Evolutionary conservation across 208 protist genomes (phyloP).

Genomic region (Herpetomonas tarakana): DNA sequence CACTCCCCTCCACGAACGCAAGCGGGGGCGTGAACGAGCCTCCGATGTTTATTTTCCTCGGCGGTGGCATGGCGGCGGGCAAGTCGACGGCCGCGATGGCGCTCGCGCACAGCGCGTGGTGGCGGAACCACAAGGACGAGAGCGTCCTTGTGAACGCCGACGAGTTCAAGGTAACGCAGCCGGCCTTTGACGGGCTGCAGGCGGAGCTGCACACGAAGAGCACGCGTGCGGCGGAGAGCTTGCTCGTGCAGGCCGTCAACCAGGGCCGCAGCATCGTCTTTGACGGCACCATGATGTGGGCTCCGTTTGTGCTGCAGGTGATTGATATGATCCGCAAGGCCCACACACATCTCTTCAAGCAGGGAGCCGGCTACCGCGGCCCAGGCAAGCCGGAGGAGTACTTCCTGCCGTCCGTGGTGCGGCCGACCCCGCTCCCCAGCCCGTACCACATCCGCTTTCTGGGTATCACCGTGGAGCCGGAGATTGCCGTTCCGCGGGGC

Average conservation of each 20-base stretch:
- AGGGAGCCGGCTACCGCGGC: slow-evolving; percentile 60
- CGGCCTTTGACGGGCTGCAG: slow-evolving; percentile 17
- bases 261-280: slow-evolving; percentile 79
- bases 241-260: slow-evolving; percentile 81
- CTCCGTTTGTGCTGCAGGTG: slow-evolving; percentile 77
- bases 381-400: slow-evolving; percentile 58
- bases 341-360: slow-evolving; percentile 58
- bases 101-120: slow-evolving; percentile 70
- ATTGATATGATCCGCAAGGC: slow-evolving; percentile 80
- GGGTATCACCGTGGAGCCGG: slow-evolving; percentile 84
- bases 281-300: slow-evolving; percentile 91
- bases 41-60: slow-evolving; percentile 85
- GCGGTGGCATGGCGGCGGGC: slow-evolving; percentile 87
- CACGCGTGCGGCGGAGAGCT: slow-evolving; percentile 68
- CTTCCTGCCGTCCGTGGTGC: slow-evolving; percentile 36
- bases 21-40: slow-evolving; percentile 17
- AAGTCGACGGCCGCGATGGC: slow-evolving; percentile 80
- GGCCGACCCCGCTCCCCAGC: slow-evolving; percentile 27
- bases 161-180: slow-evolving; percentile 68
- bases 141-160: slow-evolving; percentile 83
- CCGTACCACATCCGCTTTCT: slow-evolving; percentile 78
- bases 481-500: slow-evolving; percentile 80
- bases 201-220: slow-evolving; percentile 53
- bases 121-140: slow-evolving; percentile 64
- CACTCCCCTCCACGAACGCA: not conserved